Evolutionary conservation across 169 alveolate species (phyloP).

Genomic region (Cryptosporidium bovis): DNA sequence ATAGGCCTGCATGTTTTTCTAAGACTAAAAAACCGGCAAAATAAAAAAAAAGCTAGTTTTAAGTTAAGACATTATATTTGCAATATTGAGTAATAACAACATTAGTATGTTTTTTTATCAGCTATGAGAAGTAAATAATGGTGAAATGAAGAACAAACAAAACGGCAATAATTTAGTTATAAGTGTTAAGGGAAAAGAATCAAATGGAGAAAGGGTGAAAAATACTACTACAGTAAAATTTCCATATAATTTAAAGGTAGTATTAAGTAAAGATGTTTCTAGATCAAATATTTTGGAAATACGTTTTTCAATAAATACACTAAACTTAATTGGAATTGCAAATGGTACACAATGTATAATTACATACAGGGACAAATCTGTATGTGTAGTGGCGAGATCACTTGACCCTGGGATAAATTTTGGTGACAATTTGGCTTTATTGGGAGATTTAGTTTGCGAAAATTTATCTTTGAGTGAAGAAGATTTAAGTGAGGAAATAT

Average conservation of each 20-base stretch:
- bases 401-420: conserved; percentile 21
- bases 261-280: conserved; percentile 25
- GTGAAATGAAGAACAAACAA: conserved; percentile 59
- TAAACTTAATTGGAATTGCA: conserved; percentile 33
- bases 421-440: conserved; percentile 12
- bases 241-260: conserved; percentile 16
- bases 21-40: too few relatives aligned
- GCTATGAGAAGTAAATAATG: background rate
- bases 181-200: background rate
- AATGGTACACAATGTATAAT: conserved; percentile 48
- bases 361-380: background rate
- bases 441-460: conserved; percentile 30
- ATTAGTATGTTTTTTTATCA: too few relatives aligned
- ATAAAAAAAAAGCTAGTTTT: background rate
- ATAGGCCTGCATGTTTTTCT: too few relatives aligned
- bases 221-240: background rate
- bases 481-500: background rate
- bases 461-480: conserved; percentile 4
- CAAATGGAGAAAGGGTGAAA: background rate
- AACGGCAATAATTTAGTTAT: background rate
- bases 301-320: conserved; percentile 36
- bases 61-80: background rate
- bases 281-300: conserved; percentile 40
- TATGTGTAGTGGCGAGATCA: conserved; percentile 26
- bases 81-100: too few relatives aligned